phyloP scores from a whole-genome alignment of 202 grass and related monocot species.

The Elaeis oleifera region DNA sequence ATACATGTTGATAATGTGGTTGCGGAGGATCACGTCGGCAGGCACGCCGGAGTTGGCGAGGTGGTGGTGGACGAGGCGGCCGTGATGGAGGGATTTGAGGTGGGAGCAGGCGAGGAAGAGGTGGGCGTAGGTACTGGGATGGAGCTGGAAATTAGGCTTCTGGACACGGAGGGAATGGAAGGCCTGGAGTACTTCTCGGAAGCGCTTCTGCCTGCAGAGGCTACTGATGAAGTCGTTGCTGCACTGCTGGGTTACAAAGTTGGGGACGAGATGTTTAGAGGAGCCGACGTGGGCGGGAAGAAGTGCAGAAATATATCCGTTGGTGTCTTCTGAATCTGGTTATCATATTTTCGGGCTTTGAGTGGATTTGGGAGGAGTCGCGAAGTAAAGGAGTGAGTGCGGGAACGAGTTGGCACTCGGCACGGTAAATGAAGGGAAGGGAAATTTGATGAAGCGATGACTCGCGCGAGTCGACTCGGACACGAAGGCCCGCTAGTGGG shows the following conservation, averaged over 20 bases:
- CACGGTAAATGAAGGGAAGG: too few species aligned
- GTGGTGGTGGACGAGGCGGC: slow-evolving; percentile 45
- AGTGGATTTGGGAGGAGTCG: too few species aligned
- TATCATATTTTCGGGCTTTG: too few species aligned
- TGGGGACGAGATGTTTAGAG: too few species aligned
- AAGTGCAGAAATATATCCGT: not conserved
- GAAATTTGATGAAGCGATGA: too few species aligned
- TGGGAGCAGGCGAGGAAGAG: slow-evolving; percentile 53
- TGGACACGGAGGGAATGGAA: slow-evolving; percentile 33
- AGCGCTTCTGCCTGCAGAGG: slow-evolving; percentile 31
- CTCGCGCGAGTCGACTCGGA: too few species aligned
- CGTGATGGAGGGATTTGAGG: slow-evolving; percentile 49
- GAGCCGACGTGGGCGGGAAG: not conserved
- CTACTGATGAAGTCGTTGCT: slow-evolving; percentile 33
- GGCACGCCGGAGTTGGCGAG: slow-evolving; percentile 20
- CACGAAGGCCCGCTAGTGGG: too few species aligned
- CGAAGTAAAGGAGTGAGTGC: too few species aligned
- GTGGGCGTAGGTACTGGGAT: slow-evolving; percentile 40
- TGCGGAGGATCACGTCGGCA: slow-evolving; percentile 40
- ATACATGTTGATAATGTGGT: slow-evolving; percentile 57
- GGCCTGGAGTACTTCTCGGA: slow-evolving; percentile 23
- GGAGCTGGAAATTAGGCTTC: slow-evolving; percentile 11
- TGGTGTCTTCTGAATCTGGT: too few species aligned
- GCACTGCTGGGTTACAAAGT: slow-evolving; percentile 15
- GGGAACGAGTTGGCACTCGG: too few species aligned